Evolutionary conservation across 768 basidiomycete species (phyloP).

Genomic region (Galerina marginata): DNA sequence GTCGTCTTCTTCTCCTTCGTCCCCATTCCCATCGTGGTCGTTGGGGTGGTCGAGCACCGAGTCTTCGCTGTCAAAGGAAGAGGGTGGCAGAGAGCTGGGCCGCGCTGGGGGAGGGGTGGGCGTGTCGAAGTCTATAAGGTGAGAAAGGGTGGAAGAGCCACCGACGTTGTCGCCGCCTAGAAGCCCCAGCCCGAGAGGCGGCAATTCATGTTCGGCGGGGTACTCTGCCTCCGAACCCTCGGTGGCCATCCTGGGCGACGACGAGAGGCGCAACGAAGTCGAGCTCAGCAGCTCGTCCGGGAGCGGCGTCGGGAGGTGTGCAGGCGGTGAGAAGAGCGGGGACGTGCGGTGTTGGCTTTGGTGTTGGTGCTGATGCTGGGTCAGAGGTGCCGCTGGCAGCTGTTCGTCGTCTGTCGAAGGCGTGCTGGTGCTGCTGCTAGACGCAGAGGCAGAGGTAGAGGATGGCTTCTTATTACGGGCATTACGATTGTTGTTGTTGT

Average conservation of each 20-base stretch:
- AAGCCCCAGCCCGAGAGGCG: too few species aligned
- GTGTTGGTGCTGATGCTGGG: background rate
- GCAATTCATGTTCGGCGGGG: too few species aligned
- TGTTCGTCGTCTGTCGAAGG: background rate
- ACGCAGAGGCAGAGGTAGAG: background rate
- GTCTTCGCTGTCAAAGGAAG: background rate
- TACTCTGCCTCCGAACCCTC: too few species aligned
- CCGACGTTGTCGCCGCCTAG: too few species aligned
- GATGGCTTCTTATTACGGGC: constrained; percentile 1
- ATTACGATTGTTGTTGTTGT: constrained; percentile 8
- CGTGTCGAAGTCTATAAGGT: constrained; percentile 28
- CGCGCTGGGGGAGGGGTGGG: constrained; percentile 2
- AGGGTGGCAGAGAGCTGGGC: background rate
- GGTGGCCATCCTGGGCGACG: too few species aligned
- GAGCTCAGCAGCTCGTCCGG: constrained; percentile 22
- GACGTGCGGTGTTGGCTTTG: constrained; percentile 1
- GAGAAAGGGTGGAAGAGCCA: background rate
- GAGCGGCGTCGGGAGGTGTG: constrained; percentile 33
- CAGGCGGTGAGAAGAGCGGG: constrained; percentile 24
- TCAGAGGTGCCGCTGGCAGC: background rate
- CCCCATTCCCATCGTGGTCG: background rate
- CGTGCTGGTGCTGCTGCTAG: too few species aligned
- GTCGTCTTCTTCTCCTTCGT: background rate
- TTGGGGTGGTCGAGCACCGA: background rate
- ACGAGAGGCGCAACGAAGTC: background rate